Evolutionary conservation across 2,329 filamentous ascomycete genomes (phyloP), one percentile per base, ranked within the genome.

Genomic region (Pestalotiopsis sp.): DNA sequence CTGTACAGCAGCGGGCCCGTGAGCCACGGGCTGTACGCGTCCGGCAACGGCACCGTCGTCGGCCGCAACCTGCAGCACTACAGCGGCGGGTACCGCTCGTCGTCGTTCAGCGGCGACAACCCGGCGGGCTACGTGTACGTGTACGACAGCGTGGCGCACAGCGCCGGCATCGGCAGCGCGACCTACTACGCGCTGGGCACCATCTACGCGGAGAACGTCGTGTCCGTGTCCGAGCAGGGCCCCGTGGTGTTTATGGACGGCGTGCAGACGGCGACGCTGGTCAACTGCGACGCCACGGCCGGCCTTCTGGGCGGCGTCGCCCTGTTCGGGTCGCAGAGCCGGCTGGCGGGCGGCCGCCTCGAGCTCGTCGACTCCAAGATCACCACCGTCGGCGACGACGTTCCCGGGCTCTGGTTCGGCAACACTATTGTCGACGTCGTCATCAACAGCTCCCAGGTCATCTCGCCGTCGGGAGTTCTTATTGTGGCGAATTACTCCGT

Each of bases 111-210:
- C 49, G 64, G 64, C 27, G 64, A 66, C 64, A 57, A 23, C 20
- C 64, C 64, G 12, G 64, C 64, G 14, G 64, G 64, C 23, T 57
- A 56, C 49, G 49, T 66, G 23, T 66, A 66, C 31, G 49, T 66
- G 7, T 66, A 66, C 36, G 49, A 66, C 45, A 66, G 64, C 36
- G 25, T 2, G 14, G 64, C 64, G 5, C 64, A 66, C 49, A 13
- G 49, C 23, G 20, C 41, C 13, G 64, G 64, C 25, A 27, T 66
- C 64, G 64, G 64, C 14, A 66, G 64, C 64, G 64, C 64, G 4
- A 58, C 49, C 20, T 66, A 57, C 64, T 66, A 66, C 64, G 64
- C 64, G 13, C 49, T 66, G 14, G 64, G 64, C 64, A 66, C 64
- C 49, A 25, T 66, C 2, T 58, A 66, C 36, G 64, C 23, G 2